Percentiles rank a stretch among this genome's conserved stretches.
Evolutionary conservation across 2,329 filamentous ascomycete genomes (phyloP).

Genomic region (Penicillium expansum): DNA sequence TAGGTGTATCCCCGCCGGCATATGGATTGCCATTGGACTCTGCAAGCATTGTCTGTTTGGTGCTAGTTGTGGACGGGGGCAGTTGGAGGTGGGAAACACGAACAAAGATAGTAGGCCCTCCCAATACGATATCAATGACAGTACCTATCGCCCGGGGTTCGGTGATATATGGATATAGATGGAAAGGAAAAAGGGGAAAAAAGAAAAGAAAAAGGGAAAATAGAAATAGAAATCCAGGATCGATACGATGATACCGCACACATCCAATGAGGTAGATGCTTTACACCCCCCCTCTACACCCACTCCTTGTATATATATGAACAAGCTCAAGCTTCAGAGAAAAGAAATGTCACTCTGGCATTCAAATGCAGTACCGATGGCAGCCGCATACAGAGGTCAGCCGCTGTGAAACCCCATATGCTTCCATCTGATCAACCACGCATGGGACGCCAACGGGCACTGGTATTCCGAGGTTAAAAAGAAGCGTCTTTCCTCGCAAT

Average conservation of each 20-base stretch:
- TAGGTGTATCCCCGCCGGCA: constrained; percentile 30
- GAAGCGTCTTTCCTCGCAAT: constrained; percentile 7
- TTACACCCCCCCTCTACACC: neutral
- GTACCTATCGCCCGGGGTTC: neutral
- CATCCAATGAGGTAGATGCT: constrained; percentile 11
- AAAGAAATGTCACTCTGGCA: constrained; percentile 28
- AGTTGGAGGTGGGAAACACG: neutral
- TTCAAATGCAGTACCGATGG: constrained; percentile 31
- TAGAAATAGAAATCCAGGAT: constrained; percentile 4
- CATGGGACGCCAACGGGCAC: constrained; percentile 24
- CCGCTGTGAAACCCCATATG: constrained; percentile 39
- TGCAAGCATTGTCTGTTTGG: constrained; percentile 25
- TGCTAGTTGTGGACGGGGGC: neutral
- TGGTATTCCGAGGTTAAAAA: constrained; percentile 5
- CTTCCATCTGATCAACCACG: constrained; percentile 37
- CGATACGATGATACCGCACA: neutral
- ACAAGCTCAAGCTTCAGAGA: constrained; percentile 22
- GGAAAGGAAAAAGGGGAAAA: neutral
- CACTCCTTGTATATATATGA: constrained; percentile 18
- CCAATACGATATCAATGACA: neutral
- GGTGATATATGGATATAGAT: constrained; percentile 5
- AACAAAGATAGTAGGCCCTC: neutral
- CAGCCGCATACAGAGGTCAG: constrained; percentile 36
- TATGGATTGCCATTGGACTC: constrained; percentile 26
- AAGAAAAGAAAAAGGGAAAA: constrained; percentile 1